A percentile compares a stretch with the other conserved stretches of the same genome.
Conservation (phyloP, 1,284 basidiomycete genomes). For the Phlebopus sp. region DNA sequence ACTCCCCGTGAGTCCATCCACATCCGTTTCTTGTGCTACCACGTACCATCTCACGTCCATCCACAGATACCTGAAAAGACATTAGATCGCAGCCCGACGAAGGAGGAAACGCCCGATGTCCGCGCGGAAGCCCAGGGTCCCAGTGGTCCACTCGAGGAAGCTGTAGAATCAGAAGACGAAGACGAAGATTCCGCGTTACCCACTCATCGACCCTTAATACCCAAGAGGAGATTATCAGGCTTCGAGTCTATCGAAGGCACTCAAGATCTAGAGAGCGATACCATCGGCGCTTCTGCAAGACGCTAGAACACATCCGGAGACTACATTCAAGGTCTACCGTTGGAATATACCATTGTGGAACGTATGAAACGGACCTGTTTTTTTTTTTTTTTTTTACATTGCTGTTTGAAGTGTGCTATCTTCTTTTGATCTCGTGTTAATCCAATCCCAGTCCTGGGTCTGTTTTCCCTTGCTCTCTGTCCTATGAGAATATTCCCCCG, state of each 20-base stretch:
- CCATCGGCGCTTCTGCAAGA: constrained; percentile 37
- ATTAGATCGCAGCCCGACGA: constrained; percentile 38
- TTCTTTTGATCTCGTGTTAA: no score
- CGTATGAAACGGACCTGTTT: not conserved
- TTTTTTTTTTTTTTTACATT: not conserved
- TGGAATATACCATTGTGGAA: no score
- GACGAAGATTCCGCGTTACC: constrained; percentile 15
- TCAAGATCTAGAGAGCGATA: constrained; percentile 42
- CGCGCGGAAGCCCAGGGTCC: constrained; percentile 12
- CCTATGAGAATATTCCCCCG: constrained; percentile 3
- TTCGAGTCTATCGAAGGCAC: constrained; percentile 44
- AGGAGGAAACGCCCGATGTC: constrained; percentile 2
- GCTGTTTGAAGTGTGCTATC: no score
- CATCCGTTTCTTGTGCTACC: not conserved
- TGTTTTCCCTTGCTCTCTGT: no score
- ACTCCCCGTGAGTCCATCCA: constrained; percentile 53
- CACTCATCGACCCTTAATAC: not conserved
- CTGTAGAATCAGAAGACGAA: constrained; percentile 15
- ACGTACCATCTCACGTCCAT: not conserved
- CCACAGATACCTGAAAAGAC: constrained; percentile 61
- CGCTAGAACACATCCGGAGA: no score
- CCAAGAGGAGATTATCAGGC: constrained; percentile 38
- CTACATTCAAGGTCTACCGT: no score
- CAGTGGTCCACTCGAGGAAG: not conserved
- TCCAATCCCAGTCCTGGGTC: no score